A percentile compares a stretch with the other conserved stretches of the same genome.
Conservation (phyloP, 148 eudicot genomes). For the Simmondsia chinensis region DNA sequence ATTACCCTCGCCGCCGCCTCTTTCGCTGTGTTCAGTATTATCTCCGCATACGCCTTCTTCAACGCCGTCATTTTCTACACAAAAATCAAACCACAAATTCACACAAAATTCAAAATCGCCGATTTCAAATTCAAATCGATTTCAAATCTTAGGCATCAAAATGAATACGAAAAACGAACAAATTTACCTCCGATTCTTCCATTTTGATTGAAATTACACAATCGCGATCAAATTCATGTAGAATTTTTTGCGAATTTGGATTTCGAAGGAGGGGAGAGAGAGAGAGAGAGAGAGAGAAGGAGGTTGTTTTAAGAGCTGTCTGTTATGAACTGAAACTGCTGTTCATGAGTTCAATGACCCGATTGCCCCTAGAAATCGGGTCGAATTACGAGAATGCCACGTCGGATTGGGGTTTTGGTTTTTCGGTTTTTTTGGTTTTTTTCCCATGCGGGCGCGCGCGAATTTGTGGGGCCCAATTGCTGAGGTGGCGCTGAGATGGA, state of each 20-base stretch:
- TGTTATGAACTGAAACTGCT: conserved; percentile 66
- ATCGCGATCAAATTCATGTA: conserved; percentile 2
- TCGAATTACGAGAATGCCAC: conserved; percentile 17
- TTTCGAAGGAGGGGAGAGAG: no score
- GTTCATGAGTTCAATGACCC: neutral
- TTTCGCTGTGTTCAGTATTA: conserved; percentile 60
- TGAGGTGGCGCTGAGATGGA: neutral
- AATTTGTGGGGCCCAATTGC: conserved; percentile 3
- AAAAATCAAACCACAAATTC: conserved; percentile 12
- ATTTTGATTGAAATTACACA: conserved; percentile 4
- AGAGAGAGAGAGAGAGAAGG: neutral
- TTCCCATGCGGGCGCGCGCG: conserved; percentile 13
- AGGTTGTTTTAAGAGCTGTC: conserved; percentile 29
- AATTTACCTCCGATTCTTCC: conserved; percentile 35
- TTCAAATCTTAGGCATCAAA: no score
- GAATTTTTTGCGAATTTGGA: conserved; percentile 8
- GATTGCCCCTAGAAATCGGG: conserved; percentile 7
- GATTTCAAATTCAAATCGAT: conserved; percentile 1
- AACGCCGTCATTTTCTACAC: conserved; percentile 62
- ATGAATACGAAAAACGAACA: conserved; percentile 7
- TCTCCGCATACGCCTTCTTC: conserved; percentile 88
- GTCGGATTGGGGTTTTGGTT: conserved; percentile 1
- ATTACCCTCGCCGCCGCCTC: conserved; percentile 73
- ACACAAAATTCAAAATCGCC: conserved; percentile 12
- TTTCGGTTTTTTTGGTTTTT: conserved; percentile 5